Evolutionary conservation across 805 yeast species (phyloP).

Genomic region (Kluyveromyces starmeri): DNA sequence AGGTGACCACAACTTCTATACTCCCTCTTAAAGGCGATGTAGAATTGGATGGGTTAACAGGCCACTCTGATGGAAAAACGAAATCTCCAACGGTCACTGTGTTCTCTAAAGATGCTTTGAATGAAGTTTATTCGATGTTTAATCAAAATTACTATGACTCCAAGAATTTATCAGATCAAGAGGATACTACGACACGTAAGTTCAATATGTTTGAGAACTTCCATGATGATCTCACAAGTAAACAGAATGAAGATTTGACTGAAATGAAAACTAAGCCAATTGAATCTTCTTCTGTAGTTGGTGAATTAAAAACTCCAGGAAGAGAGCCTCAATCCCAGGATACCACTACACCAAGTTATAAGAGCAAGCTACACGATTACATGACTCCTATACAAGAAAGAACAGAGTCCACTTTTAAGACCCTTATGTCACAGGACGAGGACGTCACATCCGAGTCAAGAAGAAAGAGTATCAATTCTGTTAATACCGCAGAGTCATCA

Average conservation of each 20-base stretch:
- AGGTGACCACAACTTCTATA: conserved; percentile 30
- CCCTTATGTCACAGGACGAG: conserved; percentile 13
- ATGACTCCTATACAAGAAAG: conserved; percentile 27
- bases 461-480: conserved; percentile 3
- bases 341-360: conserved; percentile 8
- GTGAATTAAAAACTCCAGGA: conserved; percentile 4
- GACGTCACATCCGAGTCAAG: conserved; percentile 10
- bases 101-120: conserved; percentile 64
- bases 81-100: conserved; percentile 73
- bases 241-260: conserved; percentile 30
- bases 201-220: conserved; percentile 24
- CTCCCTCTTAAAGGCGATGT: conserved; percentile 38
- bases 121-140: conserved; percentile 70
- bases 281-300: not conserved
- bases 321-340: conserved; percentile 6
- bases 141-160: conserved; percentile 34
- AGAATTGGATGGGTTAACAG: conserved; percentile 6
- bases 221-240: conserved; percentile 32
- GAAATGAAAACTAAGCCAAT: conserved; percentile 20
- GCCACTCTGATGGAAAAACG: conserved; percentile 18
- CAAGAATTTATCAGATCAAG: conserved; percentile 14
- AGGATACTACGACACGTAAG: conserved; percentile 20
- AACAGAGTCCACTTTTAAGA: conserved; percentile 12
- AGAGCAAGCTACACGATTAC: conserved; percentile 11
- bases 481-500: conserved; percentile 17